A percentile compares a stretch with the other conserved stretches of the same genome.
These are phyloP conservation scores for Paragyromitra xinjiangensis DNA, from an alignment of 495 filamentous ascomycete genomes.

Conservation along the genomic window DNA sequence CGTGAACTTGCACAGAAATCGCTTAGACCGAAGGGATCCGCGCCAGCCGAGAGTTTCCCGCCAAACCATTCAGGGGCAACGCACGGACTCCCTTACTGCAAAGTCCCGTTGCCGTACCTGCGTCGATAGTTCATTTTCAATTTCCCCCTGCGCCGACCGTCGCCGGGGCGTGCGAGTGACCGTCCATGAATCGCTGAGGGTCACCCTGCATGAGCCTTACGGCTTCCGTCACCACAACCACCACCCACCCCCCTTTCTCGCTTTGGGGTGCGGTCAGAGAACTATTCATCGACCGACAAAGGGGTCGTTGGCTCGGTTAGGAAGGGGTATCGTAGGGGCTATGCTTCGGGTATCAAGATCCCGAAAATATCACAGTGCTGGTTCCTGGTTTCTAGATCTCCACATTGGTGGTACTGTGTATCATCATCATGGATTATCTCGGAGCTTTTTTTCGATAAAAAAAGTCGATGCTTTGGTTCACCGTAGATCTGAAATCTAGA, in stretches of 20 bases:
- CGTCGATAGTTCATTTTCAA: conserved; percentile 23
- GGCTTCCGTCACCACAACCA: conserved; percentile 6
- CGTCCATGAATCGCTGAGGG: conserved; percentile 23
- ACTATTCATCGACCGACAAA: background rate
- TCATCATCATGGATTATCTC: background rate
- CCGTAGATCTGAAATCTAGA: conserved; percentile 24
- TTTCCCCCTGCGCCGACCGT: conserved; percentile 49
- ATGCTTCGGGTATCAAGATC: conserved; percentile 33
- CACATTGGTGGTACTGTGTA: conserved; percentile 22
- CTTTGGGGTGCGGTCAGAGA: background rate
- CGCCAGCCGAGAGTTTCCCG: conserved; percentile 29
- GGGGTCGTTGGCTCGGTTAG: conserved; percentile 5
- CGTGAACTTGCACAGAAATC: conserved; percentile 26
- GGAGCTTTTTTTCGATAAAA: conserved; percentile 5
- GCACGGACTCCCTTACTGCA: conserved; percentile 41
- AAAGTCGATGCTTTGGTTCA: background rate
- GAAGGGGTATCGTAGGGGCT: conserved; percentile 13
- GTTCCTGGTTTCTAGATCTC: conserved; percentile 37
- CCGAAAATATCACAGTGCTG: conserved; percentile 6
- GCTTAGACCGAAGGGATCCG: conserved; percentile 41
- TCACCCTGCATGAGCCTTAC: conserved; percentile 19
- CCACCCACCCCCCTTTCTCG: background rate
- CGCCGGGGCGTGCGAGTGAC: conserved; percentile 39
- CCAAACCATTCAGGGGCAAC: conserved; percentile 41
- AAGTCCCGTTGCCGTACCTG: conserved; percentile 45